Evolutionary conservation across 2,329 filamentous ascomycete genomes (phyloP).

Genomic region (Sodiomyces alkalinus): DNA sequence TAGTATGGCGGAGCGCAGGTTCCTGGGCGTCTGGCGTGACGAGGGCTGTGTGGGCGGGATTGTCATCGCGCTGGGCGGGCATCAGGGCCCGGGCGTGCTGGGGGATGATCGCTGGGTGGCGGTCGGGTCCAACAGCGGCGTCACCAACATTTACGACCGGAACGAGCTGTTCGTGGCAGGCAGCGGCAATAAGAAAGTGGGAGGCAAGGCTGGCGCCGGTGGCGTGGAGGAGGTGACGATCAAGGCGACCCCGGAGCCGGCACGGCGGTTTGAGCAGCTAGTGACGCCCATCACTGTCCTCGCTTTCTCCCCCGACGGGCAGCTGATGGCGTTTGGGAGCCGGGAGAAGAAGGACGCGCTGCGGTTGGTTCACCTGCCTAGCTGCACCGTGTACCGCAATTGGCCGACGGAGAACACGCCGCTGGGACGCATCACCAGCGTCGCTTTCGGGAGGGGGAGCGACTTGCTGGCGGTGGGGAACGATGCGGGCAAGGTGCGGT

Average conservation of each 20-base stretch:
- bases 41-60: constrained; percentile 81
- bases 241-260: constrained; percentile 55
- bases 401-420: constrained; percentile 91
- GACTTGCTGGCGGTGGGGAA: constrained; percentile 74
- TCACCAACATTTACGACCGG: constrained; percentile 89
- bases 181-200: too few relatives aligned
- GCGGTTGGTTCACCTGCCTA: constrained; percentile 75
- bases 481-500: constrained; percentile 69
- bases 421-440: constrained; percentile 63
- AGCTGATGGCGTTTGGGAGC: constrained; percentile 76
- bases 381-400: constrained; percentile 87
- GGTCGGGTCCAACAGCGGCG: constrained; percentile 70
- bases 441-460: constrained; percentile 51
- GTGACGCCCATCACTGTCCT: constrained; percentile 72
- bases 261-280: constrained; percentile 66
- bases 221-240: constrained; percentile 31
- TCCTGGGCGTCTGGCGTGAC: constrained; percentile 75
- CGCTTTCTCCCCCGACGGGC: constrained; percentile 74
- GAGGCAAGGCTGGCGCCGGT: constrained; percentile 8
- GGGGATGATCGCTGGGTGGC: constrained; percentile 83
- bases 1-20: constrained; percentile 50
- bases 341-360: constrained; percentile 79
- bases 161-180: constrained; percentile 34
- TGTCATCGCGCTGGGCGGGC: constrained; percentile 63
- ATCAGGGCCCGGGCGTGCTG: constrained; percentile 40